These are phyloP conservation scores for Teunomyces pallodes DNA, from an alignment of 805 yeast species.

Conservation along the genomic window DNA sequence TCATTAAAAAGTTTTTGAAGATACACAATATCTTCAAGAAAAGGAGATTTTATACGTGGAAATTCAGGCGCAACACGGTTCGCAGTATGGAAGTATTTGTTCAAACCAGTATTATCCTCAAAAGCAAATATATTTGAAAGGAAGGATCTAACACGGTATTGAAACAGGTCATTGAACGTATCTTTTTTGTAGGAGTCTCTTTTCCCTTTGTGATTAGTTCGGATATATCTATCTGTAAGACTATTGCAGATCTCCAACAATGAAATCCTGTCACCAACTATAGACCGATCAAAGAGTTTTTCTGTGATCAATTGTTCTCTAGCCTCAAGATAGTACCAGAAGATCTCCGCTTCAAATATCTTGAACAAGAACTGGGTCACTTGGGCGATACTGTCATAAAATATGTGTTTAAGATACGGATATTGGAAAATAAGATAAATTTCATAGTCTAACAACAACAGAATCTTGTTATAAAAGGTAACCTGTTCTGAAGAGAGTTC, in stretches of 20 bases:
- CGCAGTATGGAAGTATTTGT: slow-evolving; percentile 35
- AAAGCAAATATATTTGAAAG: slow-evolving; percentile 31
- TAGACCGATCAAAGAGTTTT: slow-evolving; percentile 25
- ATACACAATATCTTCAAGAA: slow-evolving; percentile 31
- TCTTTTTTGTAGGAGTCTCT: slow-evolving; percentile 35
- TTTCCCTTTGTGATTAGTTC: slow-evolving; percentile 17
- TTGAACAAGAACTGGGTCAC: slow-evolving; percentile 19
- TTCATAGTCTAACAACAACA: slow-evolving; percentile 25
- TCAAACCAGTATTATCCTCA: slow-evolving; percentile 46
- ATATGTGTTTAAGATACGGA: slow-evolving; percentile 19
- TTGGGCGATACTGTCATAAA: slow-evolving; percentile 25
- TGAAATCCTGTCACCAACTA: slow-evolving; percentile 36
- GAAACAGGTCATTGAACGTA: slow-evolving; percentile 37
- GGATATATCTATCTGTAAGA: slow-evolving; percentile 30
- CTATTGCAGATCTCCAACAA: slow-evolving; percentile 39
- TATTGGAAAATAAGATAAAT: slow-evolving; percentile 15
- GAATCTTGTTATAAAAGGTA: slow-evolving; percentile 14
- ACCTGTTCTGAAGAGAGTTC: slow-evolving; percentile 5
- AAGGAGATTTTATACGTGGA: slow-evolving; percentile 17
- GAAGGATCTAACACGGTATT: slow-evolving; percentile 34
- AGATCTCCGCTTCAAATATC: slow-evolving; percentile 18
- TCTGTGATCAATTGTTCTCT: slow-evolving; percentile 21
- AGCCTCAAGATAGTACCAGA: slow-evolving; percentile 40
- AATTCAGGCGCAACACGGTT: slow-evolving; percentile 25
- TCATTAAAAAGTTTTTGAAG: slow-evolving; percentile 32